Evolutionary conservation across 164 flowering plant species (phyloP), one percentile per base, ranked within the genome.

Genomic region (Santalum album): DNA sequence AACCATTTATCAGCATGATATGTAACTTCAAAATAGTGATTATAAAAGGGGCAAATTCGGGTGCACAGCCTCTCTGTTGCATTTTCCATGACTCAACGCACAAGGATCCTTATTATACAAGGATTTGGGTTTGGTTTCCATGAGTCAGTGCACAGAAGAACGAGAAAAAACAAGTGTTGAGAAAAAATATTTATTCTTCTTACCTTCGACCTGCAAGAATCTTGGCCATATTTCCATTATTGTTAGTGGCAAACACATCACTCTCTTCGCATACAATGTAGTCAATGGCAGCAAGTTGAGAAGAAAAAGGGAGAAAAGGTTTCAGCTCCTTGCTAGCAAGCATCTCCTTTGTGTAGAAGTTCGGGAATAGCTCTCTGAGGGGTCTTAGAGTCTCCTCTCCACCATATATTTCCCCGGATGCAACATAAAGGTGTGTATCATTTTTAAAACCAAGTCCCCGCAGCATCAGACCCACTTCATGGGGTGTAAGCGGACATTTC

Each of bases 151-250:
- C 34, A 29, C 9, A 29, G 34, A 29, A 29, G 9, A 29, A 29
- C 34, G 9, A 29, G 34, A 29, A 4, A 29, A 29, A 4, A 9
- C 6, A 29, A 29, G 9, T 9, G 34, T 3, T 9, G 34, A 29
- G 34, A 9, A 9, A 29, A 14, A 11, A 14, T 38, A 9, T 38
- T 12, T 9, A 38, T 38, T 17, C 36, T 60, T 54, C 57, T 61
- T 72, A 94, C 99, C 99, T 84, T 70, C 90, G 64, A 49, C 97
- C 99, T 23, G 97, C 91, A 56, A 94, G 83, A 66, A 87, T 83
- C 79, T 94, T 94, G 53, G 97, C 99, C 97, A 90, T 94, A 60
- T 94, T 94, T n/a, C 99, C 99, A 61, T 94, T 90, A 63, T 94
- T 90, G 38, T 90, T 90, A 7, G 97, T 83, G 70, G 80, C 84